A percentile compares a stretch with the other conserved stretches of the same genome.
Conservation (phyloP, 768 basidiomycete genomes). For the Lactifluus rugatus region DNA sequence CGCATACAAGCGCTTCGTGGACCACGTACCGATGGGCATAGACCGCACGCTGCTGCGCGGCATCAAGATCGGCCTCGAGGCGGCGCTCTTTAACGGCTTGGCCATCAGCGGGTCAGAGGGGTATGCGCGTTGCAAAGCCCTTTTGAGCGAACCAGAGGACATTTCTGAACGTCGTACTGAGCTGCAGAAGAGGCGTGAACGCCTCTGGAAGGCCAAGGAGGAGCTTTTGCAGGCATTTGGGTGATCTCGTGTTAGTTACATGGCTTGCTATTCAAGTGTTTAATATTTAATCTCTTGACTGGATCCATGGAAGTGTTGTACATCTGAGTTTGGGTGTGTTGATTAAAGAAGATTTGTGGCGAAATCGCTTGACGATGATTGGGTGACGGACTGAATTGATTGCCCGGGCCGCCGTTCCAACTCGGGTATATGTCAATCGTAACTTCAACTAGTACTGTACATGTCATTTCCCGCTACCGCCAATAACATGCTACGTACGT, state of each 20-base stretch:
- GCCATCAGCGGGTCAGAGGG: constrained; percentile 39
- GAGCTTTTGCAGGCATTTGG: constrained; percentile 26
- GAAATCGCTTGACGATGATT: no score
- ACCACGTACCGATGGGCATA: constrained; percentile 46
- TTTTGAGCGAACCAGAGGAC: constrained; percentile 39
- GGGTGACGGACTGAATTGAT: no score
- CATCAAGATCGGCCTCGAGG: constrained; percentile 32
- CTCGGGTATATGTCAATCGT: no score
- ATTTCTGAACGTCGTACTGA: constrained; percentile 37
- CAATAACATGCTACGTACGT: no score
- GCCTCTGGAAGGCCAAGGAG: constrained; percentile 34
- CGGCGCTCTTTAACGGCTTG: constrained; percentile 35
- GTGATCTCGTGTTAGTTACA: neutral
- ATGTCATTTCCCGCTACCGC: no score
- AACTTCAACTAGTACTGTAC: no score
- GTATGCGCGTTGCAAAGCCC: constrained; percentile 34
- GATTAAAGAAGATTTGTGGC: no score
- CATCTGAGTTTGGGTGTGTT: neutral
- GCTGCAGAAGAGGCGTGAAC: constrained; percentile 38
- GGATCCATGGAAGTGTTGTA: neutral
- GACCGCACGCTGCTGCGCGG: constrained; percentile 47
- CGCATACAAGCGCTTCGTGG: constrained; percentile 48
- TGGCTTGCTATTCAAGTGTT: neutral
- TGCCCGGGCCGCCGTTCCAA: no score
- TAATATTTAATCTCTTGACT: neutral